Base-by-base conservation (phyloP, 78 protist genomes). In the slime mould (Dictyostelium discoideum) region DNA sequence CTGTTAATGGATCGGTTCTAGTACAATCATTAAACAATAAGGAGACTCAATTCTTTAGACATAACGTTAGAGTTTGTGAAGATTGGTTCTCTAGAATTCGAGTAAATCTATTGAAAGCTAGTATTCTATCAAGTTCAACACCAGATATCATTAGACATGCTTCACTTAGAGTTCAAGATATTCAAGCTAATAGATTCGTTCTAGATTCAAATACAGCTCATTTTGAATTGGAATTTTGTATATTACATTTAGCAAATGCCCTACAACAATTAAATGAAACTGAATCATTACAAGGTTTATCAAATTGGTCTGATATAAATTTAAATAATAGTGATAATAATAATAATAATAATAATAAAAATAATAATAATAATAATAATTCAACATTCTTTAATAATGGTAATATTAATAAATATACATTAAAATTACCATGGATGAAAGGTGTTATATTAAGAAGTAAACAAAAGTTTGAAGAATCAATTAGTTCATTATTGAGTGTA, bases 31-130 rank as follows among this genome's bases (percentile, higher is more conserved):
- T 84, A 18, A 24, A 39, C 3, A n/a, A 50, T 2, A 90, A 90
- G 11, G 87, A 82, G 50, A 46, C 83, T 37, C 81, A 73, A 16
- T 90, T 90, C 69, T 90, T 90, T 83, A 90, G 73, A 26, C 65
- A 81, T 24, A 90, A 90, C 54, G 42, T 42, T 18, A 37, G 85
- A n/a, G 95, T 90, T 10, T 81, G 88, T 72, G 95, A 90, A 32
- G 95, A 90, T 82, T 90, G 95, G 95, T 90, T 90, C 84, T 78
- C 86, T 16, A 37, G 95, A n/a, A 90, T 90, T 39, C 63, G 95
- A 2, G 73, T 72, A 6, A 90, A 90, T 14, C 84, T 90, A 4
- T 32, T 90, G 2, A 90, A 90, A 29, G 87, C 95, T 0, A 72
- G 84, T 22, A 90, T 90, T 13, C 32, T 90, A 3, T 82, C 73